Evolutionary conservation across 345 rosid genomes (phyloP).

Genomic region (Turritis glabra): DNA sequence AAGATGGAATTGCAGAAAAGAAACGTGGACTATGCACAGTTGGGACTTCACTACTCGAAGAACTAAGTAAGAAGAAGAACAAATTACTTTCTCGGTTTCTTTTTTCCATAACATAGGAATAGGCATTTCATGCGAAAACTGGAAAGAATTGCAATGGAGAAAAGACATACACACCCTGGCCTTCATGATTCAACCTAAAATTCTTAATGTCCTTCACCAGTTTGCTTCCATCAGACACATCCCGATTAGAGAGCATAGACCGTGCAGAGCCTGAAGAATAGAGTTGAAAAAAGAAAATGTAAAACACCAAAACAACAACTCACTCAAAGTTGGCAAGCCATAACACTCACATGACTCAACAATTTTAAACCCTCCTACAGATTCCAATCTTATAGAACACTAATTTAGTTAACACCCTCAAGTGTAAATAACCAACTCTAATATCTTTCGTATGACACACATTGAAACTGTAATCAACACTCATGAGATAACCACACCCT

Average conservation of each 20-base stretch:
- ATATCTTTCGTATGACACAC: background rate
- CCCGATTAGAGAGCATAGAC: slow-evolving; percentile 72
- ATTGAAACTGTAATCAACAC: background rate
- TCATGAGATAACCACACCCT: background rate
- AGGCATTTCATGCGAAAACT: background rate
- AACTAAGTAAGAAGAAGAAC: background rate
- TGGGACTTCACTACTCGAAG: background rate
- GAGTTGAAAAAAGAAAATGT: background rate
- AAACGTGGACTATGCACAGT: background rate
- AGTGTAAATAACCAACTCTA: background rate
- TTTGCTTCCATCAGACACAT: slow-evolving; percentile 62
- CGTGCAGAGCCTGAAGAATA: slow-evolving; percentile 72
- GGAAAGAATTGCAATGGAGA: slow-evolving; percentile 13
- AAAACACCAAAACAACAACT: background rate
- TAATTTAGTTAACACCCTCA: background rate
- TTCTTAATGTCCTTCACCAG: slow-evolving; percentile 59
- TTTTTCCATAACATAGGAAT: background rate
- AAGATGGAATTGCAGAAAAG: background rate
- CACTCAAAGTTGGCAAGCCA: background rate
- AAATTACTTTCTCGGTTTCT: background rate
- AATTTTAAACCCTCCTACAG: background rate
- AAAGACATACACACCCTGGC: slow-evolving; percentile 61
- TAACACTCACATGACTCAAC: slow-evolving; percentile 1
- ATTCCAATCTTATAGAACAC: background rate
- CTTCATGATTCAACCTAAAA: slow-evolving; percentile 44